Base-by-base conservation (phyloP, 2,329 filamentous ascomycete species). In the Dryadomyces sulphureus region DNA sequence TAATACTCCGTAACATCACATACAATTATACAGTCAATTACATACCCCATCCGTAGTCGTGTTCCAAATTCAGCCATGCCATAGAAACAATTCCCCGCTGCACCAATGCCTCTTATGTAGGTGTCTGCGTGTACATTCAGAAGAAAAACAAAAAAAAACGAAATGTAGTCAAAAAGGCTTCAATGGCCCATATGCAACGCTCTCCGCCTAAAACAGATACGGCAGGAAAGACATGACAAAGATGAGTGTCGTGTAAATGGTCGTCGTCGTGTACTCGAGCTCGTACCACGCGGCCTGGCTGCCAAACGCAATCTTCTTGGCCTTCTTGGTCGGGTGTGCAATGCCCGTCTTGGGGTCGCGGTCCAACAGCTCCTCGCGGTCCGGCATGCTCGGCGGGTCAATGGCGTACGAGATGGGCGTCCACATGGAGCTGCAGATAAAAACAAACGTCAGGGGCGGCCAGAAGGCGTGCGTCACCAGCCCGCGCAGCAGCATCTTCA, bases 401-500 rank as follows among this genome's bases (percentile, higher is more conserved):
- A 80, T 70, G 20, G 74, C 73, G 55, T 81, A 81, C 2, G 65
- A 63, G 38, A 81, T 65, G 0, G 77, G 77, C 0, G 68, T 73
- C 71, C 72, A 77, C 21, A 75, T 60, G 2, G 71, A 71, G 36
- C 63, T 68, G 62, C 66, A 68, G 42, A 72, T 65, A 55, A 72
- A 70, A 36, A 77, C 53, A 60, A 75, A 78, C 0, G 73, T 70
- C 42, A 78, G 54, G 0, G 76, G 75, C 8, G 75, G 75, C 75
- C 76, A 80, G 60, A 72, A 73, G 9, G 72, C 73, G 56, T 79
- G 74, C 0, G 75, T 77, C 22, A 80, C 55, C 9, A 80, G 60
- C 52, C 67, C 69, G 44, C 72, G 55, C 17, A 76, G 60, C n/a
- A 67, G 59, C 7, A 70, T 70, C 60, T 72, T 73, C 63, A 74